Evolutionary conservation across 352 stramenopile genomes (phyloP).

Genomic region (Globisporangium cederbergense): DNA sequence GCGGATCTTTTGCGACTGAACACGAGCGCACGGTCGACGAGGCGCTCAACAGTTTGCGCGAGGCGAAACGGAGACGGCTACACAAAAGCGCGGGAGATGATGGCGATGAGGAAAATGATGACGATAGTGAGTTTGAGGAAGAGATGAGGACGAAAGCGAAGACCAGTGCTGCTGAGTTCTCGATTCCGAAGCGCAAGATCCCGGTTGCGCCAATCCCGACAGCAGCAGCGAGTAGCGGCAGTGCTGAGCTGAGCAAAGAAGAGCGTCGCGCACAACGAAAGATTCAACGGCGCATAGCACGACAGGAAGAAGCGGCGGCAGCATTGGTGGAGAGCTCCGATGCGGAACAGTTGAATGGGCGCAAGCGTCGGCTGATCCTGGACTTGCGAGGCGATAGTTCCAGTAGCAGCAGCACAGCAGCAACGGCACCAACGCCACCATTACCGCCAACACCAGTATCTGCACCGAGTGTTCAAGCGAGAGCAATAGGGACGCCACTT

Average conservation of each 20-base stretch:
- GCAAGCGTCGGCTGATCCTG: constrained; percentile 22
- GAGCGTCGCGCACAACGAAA: constrained; percentile 12
- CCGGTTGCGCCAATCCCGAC: background rate
- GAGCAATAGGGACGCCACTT: background rate
- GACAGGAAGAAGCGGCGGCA: constrained; percentile 1
- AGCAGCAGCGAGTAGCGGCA: background rate
- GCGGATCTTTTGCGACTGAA: constrained; percentile 27
- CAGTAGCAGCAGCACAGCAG: constrained; percentile 7
- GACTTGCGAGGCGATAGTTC: background rate
- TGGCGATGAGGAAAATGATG: constrained; percentile 6
- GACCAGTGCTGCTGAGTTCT: constrained; percentile 15
- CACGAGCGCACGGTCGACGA: constrained; percentile 13
- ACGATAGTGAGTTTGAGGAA: constrained; percentile 12
- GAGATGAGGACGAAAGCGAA: constrained; percentile 10
- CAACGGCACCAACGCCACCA: background rate
- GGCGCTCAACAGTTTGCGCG: constrained; percentile 9
- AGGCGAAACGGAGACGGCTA: constrained; percentile 12
- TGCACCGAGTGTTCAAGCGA: background rate
- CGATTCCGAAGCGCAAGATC: constrained; percentile 33
- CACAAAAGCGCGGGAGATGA: constrained; percentile 21
- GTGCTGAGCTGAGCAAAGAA: background rate
- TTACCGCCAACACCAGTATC: background rate
- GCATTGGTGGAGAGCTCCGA: background rate
- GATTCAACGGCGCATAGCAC: constrained; percentile 8
- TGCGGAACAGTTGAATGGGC: constrained; percentile 7